Conservation (phyloP, 75 land plant genomes). For the Pinus taeda region DNA sequence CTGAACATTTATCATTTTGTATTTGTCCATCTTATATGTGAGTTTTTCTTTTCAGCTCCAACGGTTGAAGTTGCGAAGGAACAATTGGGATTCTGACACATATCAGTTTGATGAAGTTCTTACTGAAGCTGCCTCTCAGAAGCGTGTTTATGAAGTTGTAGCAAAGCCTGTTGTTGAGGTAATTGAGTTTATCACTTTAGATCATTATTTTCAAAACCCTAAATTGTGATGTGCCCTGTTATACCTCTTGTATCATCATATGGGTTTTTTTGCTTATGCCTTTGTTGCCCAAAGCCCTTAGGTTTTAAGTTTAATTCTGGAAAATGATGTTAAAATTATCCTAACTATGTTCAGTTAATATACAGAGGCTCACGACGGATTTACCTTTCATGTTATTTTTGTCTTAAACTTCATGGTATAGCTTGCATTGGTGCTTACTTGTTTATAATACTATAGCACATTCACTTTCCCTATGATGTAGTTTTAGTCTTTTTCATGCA, state of each 20-base stretch:
- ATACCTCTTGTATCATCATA: not conserved
- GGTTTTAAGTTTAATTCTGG: not conserved
- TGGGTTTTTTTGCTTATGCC: not conserved
- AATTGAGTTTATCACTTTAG: not conserved
- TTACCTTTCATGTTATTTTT: not conserved
- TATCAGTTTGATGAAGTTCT: constrained; percentile 90
- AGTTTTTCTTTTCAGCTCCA: constrained; percentile 52
- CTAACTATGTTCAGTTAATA: not conserved
- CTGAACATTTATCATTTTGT: not conserved
- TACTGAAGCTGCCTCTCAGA: constrained; percentile 80
- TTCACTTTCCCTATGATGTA: too few relatives aligned
- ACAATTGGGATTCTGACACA: constrained; percentile 93
- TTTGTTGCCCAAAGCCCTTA: not conserved
- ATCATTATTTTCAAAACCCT: not conserved
- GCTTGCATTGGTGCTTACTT: not conserved
- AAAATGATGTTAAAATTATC: not conserved
- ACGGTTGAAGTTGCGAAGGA: constrained; percentile 77
- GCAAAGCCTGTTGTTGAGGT: constrained; percentile 98
- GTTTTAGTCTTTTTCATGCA: constrained; percentile 12
- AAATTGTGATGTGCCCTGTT: not conserved
- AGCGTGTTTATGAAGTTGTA: constrained; percentile 94
- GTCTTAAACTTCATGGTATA: not conserved
- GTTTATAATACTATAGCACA: too few relatives aligned
- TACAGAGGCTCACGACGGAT: not conserved
- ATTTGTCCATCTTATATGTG: not conserved